phyloP scores from a whole-genome alignment of 176 grass and related monocot species.

The Sorghum bicolor region Sorghum_bicolor_NCBIv3 NC_012871.2:60545501-60546000 shows the following conservation, averaged over 20 bases:
- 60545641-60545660: background rate
- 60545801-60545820: constrained; percentile 44
- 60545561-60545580: background rate
- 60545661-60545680: background rate
- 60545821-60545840: constrained; percentile 62
- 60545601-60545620: background rate
- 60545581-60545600: background rate
- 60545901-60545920: constrained; percentile 90
- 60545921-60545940: constrained; percentile 43
- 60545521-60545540: background rate
- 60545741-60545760: constrained; percentile 42
- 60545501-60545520: background rate
- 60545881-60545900: constrained; percentile 79
- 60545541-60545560: background rate
- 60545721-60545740: background rate
- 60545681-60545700: background rate
- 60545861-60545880: constrained; percentile 88
- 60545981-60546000: background rate
- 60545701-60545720: constrained; percentile 2
- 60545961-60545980: background rate
- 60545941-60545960: constrained; percentile 15
- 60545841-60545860: constrained; percentile 86
- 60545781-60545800: constrained; percentile 3
- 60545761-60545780: constrained; percentile 13
- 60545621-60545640: background rate